phyloP scores from a whole-genome alignment of 768 basidiomycete species.

The Termitomyces sp. region DNA sequence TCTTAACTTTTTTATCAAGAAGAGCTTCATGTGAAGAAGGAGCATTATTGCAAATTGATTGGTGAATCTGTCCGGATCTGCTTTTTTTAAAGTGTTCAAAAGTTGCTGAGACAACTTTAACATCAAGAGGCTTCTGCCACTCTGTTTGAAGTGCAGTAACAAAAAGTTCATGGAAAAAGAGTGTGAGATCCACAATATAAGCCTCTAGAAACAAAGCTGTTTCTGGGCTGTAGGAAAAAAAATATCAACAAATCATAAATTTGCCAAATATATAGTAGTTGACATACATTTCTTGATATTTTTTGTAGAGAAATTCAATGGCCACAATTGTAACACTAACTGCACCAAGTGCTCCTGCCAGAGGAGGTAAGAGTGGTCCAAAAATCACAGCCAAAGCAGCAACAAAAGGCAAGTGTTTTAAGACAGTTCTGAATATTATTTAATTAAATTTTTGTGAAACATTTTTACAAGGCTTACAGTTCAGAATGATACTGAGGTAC shows the following conservation, averaged over 20 bases:
- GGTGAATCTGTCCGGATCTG: neutral
- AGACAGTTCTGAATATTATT: neutral
- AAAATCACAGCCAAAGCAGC: neutral
- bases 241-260: neutral
- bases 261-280: neutral
- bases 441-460: neutral
- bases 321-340: neutral
- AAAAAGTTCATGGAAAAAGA: neutral
- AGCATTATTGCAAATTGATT: neutral
- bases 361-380: neutral
- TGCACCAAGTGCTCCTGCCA: neutral
- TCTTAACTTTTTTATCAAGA: neutral
- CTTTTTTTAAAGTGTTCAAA: neutral
- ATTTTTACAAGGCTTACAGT: neutral
- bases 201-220: conserved; percentile 2
- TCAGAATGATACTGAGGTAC: neutral
- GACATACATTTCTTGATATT: neutral
- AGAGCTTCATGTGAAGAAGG: conserved; percentile 1
- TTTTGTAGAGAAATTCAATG: neutral
- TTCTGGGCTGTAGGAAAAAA: neutral
- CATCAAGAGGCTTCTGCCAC: neutral
- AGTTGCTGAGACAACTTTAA: neutral
- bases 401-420: neutral
- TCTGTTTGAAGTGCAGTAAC: neutral
- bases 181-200: neutral